Conservation (phyloP, 208 protist species). For the Acanthamoeba royreba region DNA sequence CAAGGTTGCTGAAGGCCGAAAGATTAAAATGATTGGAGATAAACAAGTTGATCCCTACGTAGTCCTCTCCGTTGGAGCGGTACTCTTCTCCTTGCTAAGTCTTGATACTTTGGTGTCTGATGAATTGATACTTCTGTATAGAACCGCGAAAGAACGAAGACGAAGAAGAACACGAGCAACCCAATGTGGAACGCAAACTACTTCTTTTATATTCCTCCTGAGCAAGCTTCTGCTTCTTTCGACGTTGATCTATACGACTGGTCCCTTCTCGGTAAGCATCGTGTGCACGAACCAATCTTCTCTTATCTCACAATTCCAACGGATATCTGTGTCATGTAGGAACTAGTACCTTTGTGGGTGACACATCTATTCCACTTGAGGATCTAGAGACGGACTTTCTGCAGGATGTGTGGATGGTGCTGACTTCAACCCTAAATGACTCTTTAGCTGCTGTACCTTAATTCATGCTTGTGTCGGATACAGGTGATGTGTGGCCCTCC, state of each 20-base stretch:
- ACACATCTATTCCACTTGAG: background rate
- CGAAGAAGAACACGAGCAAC: background rate
- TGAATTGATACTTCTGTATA: background rate
- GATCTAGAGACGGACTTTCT: background rate
- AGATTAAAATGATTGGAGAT: background rate
- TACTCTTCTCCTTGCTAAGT: background rate
- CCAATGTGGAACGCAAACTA: background rate
- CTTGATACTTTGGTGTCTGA: background rate
- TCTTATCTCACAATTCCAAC: background rate
- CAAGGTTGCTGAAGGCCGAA: background rate
- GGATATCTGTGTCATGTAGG: background rate
- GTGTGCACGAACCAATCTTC: background rate
- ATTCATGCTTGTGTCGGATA: background rate
- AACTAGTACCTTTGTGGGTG: background rate
- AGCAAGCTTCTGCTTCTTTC: background rate
- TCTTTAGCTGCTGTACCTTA: background rate
- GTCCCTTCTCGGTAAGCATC: background rate
- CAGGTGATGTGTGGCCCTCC: background rate
- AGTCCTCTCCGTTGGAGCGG: background rate
- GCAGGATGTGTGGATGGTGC: background rate
- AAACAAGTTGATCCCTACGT: background rate
- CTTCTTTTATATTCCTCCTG: background rate
- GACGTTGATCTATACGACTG: background rate
- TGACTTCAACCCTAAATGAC: background rate
- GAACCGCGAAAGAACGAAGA: background rate